Conservation (phyloP, 75 land plant genomes). For the Picea sitchensis region DNA sequence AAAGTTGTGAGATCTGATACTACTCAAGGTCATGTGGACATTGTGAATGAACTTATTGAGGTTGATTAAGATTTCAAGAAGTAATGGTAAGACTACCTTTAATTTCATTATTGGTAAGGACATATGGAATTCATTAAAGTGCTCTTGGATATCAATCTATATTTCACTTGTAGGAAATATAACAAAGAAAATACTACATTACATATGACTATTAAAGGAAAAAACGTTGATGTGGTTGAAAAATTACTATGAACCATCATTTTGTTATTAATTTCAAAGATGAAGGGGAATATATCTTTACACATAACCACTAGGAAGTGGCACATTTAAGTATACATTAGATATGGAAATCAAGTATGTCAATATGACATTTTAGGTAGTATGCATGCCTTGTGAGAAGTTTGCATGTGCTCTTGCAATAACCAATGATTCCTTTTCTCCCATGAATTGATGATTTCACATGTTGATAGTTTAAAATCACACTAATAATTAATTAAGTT, state of each 20-base stretch:
- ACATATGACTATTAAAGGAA: conserved; percentile 74
- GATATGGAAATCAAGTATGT: no score
- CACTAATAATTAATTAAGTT: not conserved
- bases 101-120: conserved; percentile 57
- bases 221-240: conserved; percentile 45
- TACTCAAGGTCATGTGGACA: conserved; percentile 46
- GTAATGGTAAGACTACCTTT: conserved; percentile 60
- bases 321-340: conserved; percentile 39
- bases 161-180: conserved; percentile 28
- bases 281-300: conserved; percentile 55
- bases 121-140: conserved; percentile 53
- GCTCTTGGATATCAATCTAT: conserved; percentile 38
- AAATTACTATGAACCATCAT: conserved; percentile 36
- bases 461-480: not conserved
- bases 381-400: not conserved
- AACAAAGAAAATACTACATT: conserved; percentile 79
- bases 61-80: conserved; percentile 45
- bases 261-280: conserved; percentile 41
- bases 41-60: conserved; percentile 51
- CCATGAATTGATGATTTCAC: not conserved
- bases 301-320: conserved; percentile 64
- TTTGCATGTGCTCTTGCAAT: not conserved
- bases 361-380: not conserved
- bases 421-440: not conserved
- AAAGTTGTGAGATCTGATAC: not conserved